These are phyloP conservation scores for Sophora flavescens DNA, from an alignment of 306 rosid species.

Conservation along the genomic window DNA sequence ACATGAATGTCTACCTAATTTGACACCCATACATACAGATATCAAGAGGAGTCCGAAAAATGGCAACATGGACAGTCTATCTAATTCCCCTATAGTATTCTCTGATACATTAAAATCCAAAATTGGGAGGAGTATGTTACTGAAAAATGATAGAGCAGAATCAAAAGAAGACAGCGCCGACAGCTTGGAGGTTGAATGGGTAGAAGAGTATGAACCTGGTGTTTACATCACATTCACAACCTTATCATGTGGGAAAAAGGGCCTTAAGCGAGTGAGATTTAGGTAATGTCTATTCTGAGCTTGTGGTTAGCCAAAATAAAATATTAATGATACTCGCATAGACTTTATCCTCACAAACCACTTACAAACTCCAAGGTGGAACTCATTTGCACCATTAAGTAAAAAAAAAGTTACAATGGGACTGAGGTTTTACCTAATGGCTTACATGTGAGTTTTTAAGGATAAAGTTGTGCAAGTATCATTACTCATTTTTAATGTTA, in stretches of 20 bases:
- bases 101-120: constrained; percentile 63
- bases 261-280: constrained; percentile 81
- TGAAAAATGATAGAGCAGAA: constrained; percentile 46
- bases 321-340: background rate
- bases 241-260: constrained; percentile 72
- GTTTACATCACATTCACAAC: constrained; percentile 73
- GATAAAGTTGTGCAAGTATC: constrained; percentile 1
- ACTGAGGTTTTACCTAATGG: background rate
- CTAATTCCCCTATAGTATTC: constrained; percentile 67
- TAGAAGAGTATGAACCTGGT: constrained; percentile 77
- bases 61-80: constrained; percentile 52
- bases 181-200: constrained; percentile 65
- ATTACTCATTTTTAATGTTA: background rate
- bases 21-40: constrained; percentile 55
- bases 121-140: constrained; percentile 55
- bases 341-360: background rate
- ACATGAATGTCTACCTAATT: constrained; percentile 50
- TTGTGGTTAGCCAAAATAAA: background rate
- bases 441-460: background rate
- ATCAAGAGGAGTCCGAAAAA: constrained; percentile 51
- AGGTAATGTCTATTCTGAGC: constrained; percentile 56
- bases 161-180: constrained; percentile 51
- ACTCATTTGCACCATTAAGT: background rate
- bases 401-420: background rate
- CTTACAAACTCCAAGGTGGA: background rate